Conservation (phyloP, 257 asterid genomes). For the Nicotiana benthamiana region DNA sequence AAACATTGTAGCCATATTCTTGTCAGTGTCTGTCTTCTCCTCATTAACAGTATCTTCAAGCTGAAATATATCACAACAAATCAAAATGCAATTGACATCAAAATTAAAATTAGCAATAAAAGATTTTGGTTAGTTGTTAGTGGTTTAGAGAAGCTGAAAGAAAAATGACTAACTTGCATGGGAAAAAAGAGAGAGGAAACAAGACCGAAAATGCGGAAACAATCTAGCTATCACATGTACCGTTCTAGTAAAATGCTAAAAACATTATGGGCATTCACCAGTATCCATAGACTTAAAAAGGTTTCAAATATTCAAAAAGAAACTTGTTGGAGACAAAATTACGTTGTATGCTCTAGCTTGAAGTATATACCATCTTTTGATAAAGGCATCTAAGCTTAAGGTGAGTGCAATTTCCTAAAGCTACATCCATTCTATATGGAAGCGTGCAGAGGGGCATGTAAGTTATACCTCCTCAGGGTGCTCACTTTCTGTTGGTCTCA, state of each 20-base stretch:
- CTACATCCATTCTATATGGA: neutral
- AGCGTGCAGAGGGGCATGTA: neutral
- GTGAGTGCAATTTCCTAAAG: neutral
- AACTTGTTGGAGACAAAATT: neutral
- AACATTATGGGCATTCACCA: neutral
- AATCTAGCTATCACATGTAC: neutral
- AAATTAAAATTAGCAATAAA: neutral
- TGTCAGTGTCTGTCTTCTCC: slow-evolving; percentile 76
- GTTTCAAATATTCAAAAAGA: neutral
- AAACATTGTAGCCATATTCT: slow-evolving; percentile 87
- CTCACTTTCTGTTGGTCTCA: slow-evolving; percentile 41
- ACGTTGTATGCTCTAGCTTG: neutral
- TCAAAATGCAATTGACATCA: neutral
- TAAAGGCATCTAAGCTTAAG: neutral
- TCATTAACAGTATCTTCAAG: slow-evolving; percentile 38
- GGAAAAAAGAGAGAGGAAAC: neutral
- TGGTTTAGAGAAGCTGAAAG: neutral
- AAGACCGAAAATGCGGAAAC: neutral
- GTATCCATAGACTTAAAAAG: neutral
- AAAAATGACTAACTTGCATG: neutral
- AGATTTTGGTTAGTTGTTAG: neutral
- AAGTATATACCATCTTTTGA: too few relatives aligned
- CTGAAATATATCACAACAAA: slow-evolving; percentile 26
- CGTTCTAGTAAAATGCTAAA: neutral
- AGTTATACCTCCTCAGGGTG: slow-evolving; percentile 74